A percentile compares a stretch with the other conserved stretches of the same genome.
Evolutionary conservation across 352 stramenopile species (phyloP).

Genomic region (Pythium pyrilobum): DNA sequence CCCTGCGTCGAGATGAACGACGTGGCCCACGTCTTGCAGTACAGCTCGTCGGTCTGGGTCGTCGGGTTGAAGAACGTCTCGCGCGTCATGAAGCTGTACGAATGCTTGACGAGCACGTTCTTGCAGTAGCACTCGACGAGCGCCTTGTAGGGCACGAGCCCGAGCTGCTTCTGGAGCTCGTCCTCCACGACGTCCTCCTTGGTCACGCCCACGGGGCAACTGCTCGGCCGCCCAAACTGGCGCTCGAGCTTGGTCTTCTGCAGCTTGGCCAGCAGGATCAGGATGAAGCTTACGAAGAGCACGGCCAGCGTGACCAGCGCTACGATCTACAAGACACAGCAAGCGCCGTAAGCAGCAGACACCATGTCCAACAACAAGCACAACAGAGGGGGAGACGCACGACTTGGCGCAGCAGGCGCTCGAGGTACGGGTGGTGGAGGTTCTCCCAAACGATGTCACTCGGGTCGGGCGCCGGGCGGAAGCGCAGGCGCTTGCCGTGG

Average conservation of each 20-base stretch:
- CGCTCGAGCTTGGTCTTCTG: conserved; percentile 68
- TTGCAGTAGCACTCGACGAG: conserved; percentile 83
- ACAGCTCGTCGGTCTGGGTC: conserved; percentile 32
- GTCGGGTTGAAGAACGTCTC: conserved; percentile 45
- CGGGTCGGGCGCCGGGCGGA: conserved; percentile 65
- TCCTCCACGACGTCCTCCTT: conserved; percentile 69
- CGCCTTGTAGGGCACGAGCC: conserved; percentile 55
- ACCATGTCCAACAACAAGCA: too few relatives aligned
- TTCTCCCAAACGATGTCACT: conserved; percentile 86
- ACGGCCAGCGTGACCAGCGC: conserved; percentile 63
- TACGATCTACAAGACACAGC: conserved; percentile 31
- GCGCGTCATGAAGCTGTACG: conserved; percentile 55
- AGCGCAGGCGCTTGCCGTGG: conserved; percentile 64
- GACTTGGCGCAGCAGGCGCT: conserved; percentile 56
- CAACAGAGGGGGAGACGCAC: conserved; percentile 30
- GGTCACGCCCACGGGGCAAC: conserved; percentile 45
- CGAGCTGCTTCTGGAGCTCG: conserved; percentile 47
- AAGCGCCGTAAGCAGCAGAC: background rate
- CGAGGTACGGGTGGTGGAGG: conserved; percentile 56
- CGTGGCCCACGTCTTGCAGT: conserved; percentile 68
- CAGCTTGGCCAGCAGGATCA: conserved; percentile 70
- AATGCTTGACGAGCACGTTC: conserved; percentile 40
- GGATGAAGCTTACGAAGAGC: conserved; percentile 65
- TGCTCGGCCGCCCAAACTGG: conserved; percentile 60
- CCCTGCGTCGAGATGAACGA: conserved; percentile 62